Percentiles rank a stretch among this genome's conserved stretches.
Evolutionary conservation across 2,329 filamentous ascomycete genomes (phyloP).

Genomic region (Tolypocladium guangdongense): DNA sequence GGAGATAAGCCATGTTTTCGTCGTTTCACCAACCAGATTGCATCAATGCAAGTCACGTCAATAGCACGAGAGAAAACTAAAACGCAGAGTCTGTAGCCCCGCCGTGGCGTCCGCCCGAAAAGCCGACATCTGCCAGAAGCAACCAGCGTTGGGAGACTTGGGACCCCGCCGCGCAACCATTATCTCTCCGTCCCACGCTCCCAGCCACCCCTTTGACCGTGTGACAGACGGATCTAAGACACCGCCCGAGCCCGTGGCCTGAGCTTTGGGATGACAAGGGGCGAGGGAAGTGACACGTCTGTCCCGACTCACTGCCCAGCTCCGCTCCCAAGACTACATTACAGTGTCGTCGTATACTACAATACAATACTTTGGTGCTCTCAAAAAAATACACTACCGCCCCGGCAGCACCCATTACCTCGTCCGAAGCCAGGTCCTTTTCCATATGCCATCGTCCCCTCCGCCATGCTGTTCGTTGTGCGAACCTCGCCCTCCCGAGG

Average conservation of each 20-base stretch:
- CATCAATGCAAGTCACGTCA: neutral
- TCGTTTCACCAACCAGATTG: neutral
- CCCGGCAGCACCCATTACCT: neutral
- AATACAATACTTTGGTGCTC: neutral
- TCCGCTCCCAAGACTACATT: constrained; percentile 1
- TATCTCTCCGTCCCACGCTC: neutral
- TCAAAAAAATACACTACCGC: neutral
- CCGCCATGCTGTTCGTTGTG: neutral
- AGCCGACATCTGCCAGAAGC: neutral
- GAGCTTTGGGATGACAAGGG: neutral
- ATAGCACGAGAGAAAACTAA: neutral
- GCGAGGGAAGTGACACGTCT: neutral
- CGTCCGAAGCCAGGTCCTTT: neutral
- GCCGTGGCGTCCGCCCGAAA: neutral
- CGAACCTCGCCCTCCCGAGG: neutral
- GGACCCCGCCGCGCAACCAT: neutral
- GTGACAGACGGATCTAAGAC: constrained; percentile 1
- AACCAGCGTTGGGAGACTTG: neutral
- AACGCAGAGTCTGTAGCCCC: neutral
- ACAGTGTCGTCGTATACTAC: constrained; percentile 1
- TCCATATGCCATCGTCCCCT: neutral
- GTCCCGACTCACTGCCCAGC: neutral
- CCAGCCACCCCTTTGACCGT: neutral
- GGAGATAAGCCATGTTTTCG: neutral
- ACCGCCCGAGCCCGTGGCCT: neutral